Percentiles rank a stretch among this genome's conserved stretches.
Evolutionary conservation across 2,329 filamentous ascomycete genomes (phyloP).

Genomic region (Fusarium stilboides): DNA sequence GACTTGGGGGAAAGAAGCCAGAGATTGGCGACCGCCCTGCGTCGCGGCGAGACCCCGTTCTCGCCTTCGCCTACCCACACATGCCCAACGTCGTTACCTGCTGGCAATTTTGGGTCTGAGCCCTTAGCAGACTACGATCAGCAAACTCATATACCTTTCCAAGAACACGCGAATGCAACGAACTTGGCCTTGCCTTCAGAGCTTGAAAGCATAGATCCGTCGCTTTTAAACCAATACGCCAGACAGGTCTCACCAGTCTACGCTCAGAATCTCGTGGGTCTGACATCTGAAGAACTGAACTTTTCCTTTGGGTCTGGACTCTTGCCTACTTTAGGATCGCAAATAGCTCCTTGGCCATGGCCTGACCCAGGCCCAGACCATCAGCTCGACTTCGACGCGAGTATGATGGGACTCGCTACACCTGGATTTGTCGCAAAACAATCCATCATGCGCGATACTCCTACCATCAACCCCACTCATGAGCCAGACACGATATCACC

Average conservation of each 20-base stretch:
- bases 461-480: rapidly evolving
- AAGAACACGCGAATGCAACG: no score
- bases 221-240: rapidly evolving
- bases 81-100: not conserved
- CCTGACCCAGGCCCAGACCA: not conserved
- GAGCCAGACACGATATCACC: rapidly evolving
- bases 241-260: not conserved
- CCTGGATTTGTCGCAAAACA: not conserved
- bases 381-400: rapidly evolving
- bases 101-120: rapidly evolving
- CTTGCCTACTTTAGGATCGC: rapidly evolving
- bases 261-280: not conserved
- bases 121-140: rapidly evolving
- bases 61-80: rapidly evolving
- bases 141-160: rapidly evolving
- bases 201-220: not conserved
- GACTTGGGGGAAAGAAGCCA: not conserved
- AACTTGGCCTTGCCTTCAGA: rapidly evolving
- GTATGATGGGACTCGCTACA: rapidly evolving
- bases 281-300: not conserved
- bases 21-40: rapidly evolving
- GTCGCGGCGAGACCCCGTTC: not conserved
- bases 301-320: rapidly evolving
- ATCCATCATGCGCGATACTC: no score
- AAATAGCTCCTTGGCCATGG: rapidly evolving